Evolutionary conservation across 164 flowering plant genomes (phyloP), one percentile per base, ranked within the genome.

Genomic region (Macadamia tetraphylla): DNA sequence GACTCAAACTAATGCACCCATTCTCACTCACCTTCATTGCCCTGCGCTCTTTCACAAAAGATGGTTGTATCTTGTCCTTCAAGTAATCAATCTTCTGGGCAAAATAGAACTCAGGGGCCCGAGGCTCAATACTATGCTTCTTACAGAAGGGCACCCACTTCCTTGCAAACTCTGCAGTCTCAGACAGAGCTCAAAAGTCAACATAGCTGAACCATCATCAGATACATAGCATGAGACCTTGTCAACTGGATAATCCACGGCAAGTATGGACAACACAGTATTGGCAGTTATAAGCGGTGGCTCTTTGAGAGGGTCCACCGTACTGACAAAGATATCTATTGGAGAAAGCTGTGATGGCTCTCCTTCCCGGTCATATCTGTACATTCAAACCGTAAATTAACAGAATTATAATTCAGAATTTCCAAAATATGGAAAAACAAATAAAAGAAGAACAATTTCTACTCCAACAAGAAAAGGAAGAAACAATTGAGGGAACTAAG

Each of bases 81-180:
- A 94, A 80, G 73, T 94, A 94, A 76, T 94, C 99, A 35, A 94
- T 90, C 84, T 92, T 94, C 64, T 90, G 95, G 60, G 87, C 85
- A 74, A 94, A 94, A 78, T 94, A 94, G 75, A 92, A 92, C 63
- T 94, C 99, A 53, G 99, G 99, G 61, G 99, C 99, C 74, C 99
- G 80, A 14, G 99, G 99, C 74, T 94, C 99, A 68, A 94, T 94
- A 64, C 71, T 81, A 77, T 85, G 87, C 84, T 94, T 94, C 86
- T 90, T 92, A 85, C 97, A 94, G 73, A 94, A 94, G 9, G 99
- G 99, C 17, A 94, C 99, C 99, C 99, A 94, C 81, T 86, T 90
- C 77, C 87, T 86, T 46, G 99, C 97, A 87, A 94, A 94, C 70
- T 94, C 97, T 0, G 99, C 84, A 46, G 99, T 94, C 74, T 92